Percentiles rank a stretch among this genome's conserved stretches.
phyloP scores from a whole-genome alignment of 2,329 filamentous ascomycete species.

The Fusarium metavorans region DNA sequence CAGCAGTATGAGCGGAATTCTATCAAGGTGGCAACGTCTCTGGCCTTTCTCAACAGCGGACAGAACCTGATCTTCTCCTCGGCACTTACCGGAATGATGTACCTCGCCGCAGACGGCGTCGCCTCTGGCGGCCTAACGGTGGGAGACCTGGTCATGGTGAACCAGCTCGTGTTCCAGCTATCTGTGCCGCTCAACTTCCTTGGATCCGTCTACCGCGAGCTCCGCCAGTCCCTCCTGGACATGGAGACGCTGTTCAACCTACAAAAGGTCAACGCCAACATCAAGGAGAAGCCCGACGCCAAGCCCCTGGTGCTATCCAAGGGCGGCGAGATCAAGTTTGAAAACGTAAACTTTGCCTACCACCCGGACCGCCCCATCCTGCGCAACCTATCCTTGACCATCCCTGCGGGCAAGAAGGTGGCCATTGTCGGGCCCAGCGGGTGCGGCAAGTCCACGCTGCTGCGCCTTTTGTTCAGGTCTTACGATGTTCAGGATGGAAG shows the following conservation, averaged over 20 bases:
- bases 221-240: constrained; percentile 92
- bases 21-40: constrained; percentile 95
- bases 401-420: constrained; percentile 95
- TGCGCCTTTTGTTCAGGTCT: constrained; percentile 91
- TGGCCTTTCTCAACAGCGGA: constrained; percentile 92
- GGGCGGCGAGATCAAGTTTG: constrained; percentile 92
- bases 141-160: constrained; percentile 97
- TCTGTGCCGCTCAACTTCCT: constrained; percentile 97
- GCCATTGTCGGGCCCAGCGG: constrained; percentile 95
- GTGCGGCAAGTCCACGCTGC: constrained; percentile 94
- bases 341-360: constrained; percentile 96
- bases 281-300: constrained; percentile 82
- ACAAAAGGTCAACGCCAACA: constrained; percentile 93
- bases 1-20: constrained; percentile 90
- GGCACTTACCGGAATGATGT: constrained; percentile 98
- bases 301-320: constrained; percentile 77
- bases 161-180: constrained; percentile 97
- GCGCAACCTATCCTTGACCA: constrained; percentile 85
- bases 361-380: constrained; percentile 88
- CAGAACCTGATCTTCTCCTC: constrained; percentile 98
- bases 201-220: constrained; percentile 96
- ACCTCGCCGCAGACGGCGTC: constrained; percentile 90
- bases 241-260: constrained; percentile 99
- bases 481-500: constrained; percentile 90
- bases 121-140: constrained; percentile 85